Evolutionary conservation across 2,329 filamentous ascomycete genomes (phyloP), one percentile per base, ranked within the genome.

Genomic region (Aspergillus neoniger): DNA sequence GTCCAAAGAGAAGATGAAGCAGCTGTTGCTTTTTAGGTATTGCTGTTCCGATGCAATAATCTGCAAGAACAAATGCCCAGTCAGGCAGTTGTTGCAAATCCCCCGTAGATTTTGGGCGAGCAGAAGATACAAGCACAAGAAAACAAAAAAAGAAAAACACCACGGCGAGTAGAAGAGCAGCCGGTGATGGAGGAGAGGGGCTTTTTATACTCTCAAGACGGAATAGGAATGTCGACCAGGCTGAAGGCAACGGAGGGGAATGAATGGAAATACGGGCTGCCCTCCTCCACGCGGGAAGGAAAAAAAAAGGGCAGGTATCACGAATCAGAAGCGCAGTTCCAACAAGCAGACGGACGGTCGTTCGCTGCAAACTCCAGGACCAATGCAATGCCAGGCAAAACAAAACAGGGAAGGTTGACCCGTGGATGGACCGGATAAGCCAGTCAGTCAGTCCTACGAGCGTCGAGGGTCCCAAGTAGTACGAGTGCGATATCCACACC

Each of bases 381-480:
- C 17, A 52, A 38, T 23, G 19, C n/a, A n/a, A 54, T 43, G 38
- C 38, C 44, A 15, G 44, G 44, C 44, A 25, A 41, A 55, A 41
- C 41, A 43, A 55, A 55, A 55, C 52, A 41, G 52, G 52, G 52
- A 41, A 55, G 36, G 25, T 55, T 55, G 52, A 55, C 52, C 52
- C 52, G 52, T 55, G 52, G 52, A 43, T 55, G 38, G 38, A 28
- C 39, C 52, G 8, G 52, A 55, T 55, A 44, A 43, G 41, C 10
- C 19, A 30, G 52, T 36, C 21, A 15, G 14, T 30, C 23, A 30
- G 25, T 25, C 19, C 19, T 49, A 49, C 44, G 14, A 28, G 14
- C 5, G 21, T 23, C n/a, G 39, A 43, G n/a, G n/a, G 39, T 43
- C 15, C 39, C n/a, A 43, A 43, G 39, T n/a, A 43, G 39, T 43